A percentile compares a stretch with the other conserved stretches of the same genome.
These are phyloP conservation scores for Diospyros kaki DNA, from an alignment of 148 eudicot species.

Conservation along the genomic window DNA sequence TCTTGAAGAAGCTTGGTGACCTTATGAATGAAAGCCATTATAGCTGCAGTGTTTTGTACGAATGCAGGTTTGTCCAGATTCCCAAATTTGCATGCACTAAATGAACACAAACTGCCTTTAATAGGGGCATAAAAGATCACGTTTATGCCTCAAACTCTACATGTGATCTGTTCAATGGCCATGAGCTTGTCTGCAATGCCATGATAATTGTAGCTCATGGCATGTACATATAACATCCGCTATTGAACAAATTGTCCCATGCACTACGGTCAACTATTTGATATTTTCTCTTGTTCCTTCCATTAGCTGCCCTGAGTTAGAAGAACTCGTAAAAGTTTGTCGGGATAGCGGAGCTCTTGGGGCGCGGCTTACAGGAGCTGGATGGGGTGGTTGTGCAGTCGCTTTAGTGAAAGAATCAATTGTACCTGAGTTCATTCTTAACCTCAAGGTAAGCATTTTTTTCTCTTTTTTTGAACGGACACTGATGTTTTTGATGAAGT, in stretches of 20 bases:
- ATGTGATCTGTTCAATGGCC: not conserved
- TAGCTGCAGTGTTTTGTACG: conserved; percentile 93
- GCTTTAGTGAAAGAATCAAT: conserved; percentile 75
- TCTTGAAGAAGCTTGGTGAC: conserved; percentile 89
- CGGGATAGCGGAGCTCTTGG: conserved; percentile 83
- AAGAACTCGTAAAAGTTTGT: conserved; percentile 79
- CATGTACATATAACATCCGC: too few species aligned
- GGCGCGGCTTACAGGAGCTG: conserved; percentile 96
- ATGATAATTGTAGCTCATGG: not conserved
- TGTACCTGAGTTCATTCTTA: conserved; percentile 89
- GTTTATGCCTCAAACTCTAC: not conserved
- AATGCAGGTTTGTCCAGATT: conserved; percentile 69
- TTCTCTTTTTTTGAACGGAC: not conserved
- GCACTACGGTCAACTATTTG: too few species aligned
- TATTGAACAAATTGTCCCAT: too few species aligned
- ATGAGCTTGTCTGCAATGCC: not conserved
- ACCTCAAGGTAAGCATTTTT: conserved; percentile 57
- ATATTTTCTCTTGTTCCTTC: not conserved
- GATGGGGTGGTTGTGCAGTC: conserved; percentile 99
- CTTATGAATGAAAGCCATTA: conserved; percentile 94
- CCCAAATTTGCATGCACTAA: not conserved
- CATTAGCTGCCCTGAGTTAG: conserved; percentile 81
- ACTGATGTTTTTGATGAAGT: too few species aligned
- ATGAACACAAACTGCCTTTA: too few species aligned
- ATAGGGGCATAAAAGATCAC: not conserved